Conservation (phyloP, 352 stramenopile genomes). For the Phytophthora pinifolia region DNA sequence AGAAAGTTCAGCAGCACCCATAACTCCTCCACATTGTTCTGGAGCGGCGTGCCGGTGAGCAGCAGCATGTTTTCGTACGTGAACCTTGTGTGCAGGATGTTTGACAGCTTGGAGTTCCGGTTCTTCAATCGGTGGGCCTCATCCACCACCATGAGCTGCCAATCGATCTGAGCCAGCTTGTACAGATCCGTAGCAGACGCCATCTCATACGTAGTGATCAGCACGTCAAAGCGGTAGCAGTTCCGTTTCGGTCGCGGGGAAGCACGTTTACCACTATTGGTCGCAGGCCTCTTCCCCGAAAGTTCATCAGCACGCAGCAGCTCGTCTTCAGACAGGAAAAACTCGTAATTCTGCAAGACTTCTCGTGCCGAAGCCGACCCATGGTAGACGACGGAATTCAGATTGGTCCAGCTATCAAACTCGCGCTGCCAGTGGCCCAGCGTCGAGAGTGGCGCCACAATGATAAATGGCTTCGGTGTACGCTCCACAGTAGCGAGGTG, state of each 20-base stretch:
- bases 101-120: slow-evolving; percentile 94
- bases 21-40: slow-evolving; percentile 92
- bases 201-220: slow-evolving; percentile 99
- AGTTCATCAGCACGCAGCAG: slow-evolving; percentile 40
- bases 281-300: slow-evolving; percentile 9
- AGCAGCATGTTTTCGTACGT: slow-evolving; percentile 86
- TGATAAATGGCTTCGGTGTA: slow-evolving; percentile 94
- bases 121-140: slow-evolving; percentile 99
- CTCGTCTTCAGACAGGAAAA: slow-evolving; percentile 76
- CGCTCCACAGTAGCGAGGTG: slow-evolving; percentile 96
- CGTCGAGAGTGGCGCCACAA: slow-evolving; percentile 98
- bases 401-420: slow-evolving; percentile 94
- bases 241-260: slow-evolving; percentile 41
- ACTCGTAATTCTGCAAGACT: slow-evolving; percentile 95
- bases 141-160: slow-evolving; percentile 97
- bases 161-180: slow-evolving; percentile 93
- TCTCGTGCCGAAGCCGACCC: slow-evolving; percentile 90
- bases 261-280: slow-evolving; percentile 27
- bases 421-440: slow-evolving; percentile 98
- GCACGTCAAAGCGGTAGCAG: slow-evolving; percentile 96
- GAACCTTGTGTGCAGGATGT: slow-evolving; percentile 77
- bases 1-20: slow-evolving; percentile 99
- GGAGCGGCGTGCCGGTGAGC: slow-evolving; percentile 89
- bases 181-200: slow-evolving; percentile 93
- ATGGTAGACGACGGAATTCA: slow-evolving; percentile 99